Base-by-base conservation (phyloP, 2,329 filamentous ascomycete species). In the Penicillium hordei region DNA sequence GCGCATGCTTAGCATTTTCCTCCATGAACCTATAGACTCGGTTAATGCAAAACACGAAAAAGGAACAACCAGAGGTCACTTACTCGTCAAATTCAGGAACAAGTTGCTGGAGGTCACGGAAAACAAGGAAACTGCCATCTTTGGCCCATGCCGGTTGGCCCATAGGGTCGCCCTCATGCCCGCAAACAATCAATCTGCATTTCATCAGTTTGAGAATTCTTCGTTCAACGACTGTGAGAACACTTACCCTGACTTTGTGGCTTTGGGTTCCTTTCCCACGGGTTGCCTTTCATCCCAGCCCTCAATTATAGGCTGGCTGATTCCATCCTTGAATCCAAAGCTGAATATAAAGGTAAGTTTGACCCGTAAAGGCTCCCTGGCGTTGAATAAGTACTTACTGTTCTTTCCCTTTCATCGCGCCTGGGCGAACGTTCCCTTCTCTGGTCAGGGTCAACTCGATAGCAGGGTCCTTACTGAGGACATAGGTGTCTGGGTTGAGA, bases 71-170 rank as follows among this genome's bases (percentile, higher is more conserved):
- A 17, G n/a, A 21, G 17, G 21, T 25, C 12, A 31, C 60, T 23
- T 61, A 69, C 67, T 54, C 57, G 5, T 80, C 65, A 48, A 78
- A 81, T 45, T 79, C 78, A 1, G 75, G 77, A 6, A 80, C 78
- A 5, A 77, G 71, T 58, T 81, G 78, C 51, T 74, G 68, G 3
- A 80, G 70, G 45, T 79, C 75, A 13, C 78, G 76, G 62, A 81
- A 77, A 31, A 70, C 75, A 10, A 80, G 68, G 56, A 79, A 78
- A 60, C 76, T 79, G 5, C 79, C 78, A 48, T 81, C 77, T 2
- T 72, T 63, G 29, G 77, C 75, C 78, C 78, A 81, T 1, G 39
- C 21, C 3, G 64, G 63, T 55, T 43, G 76, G 68, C 12, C 65
- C 63, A 27, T 57, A 13, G 58, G 54, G 54, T 79, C 76, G 12